Evolutionary conservation across 2,329 filamentous ascomycete species (phyloP), one percentile per base, ranked within the genome.

Genomic region (Endothia cerciana): DNA sequence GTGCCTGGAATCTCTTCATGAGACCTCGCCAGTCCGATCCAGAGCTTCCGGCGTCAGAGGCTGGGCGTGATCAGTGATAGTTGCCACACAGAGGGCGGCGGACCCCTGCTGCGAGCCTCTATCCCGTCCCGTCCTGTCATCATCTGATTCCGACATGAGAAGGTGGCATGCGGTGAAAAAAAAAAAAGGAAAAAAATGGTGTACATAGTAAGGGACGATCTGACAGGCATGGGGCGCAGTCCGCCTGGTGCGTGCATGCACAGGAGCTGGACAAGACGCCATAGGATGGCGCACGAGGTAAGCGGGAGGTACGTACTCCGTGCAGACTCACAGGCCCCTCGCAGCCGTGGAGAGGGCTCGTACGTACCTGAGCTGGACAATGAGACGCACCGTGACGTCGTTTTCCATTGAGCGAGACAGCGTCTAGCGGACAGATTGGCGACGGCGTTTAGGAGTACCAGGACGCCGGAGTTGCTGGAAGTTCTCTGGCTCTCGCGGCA

Each of bases 151-250:
- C 40, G 53, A 53, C 61, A 56, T 53, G 30, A 61, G 43, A 57
- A 61, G 62, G 62, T 67, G 62, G 51, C 40, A 62, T 58, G 62
- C 65, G 47, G 41, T 51, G 36, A 64, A 60, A 57, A n/a, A n/a
- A n/a, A n/a, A n/a, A n/a, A n/a, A n/a, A n/a, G n/a, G n/a, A n/a
- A n/a, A n/a, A 47, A 61, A 25, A 56, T 49, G 57, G 51, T 65
- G 47, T 51, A 51, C 47, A 51, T 30, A 15, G 45, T 40, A 53
- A 65, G 53, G 63, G 65, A 60, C 45, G 30, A 49, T 65, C 65
- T 67, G 65, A 67, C 65, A 64, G 63, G 65, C 59, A 60, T 40
- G 59, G 43, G 65, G 65, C 65, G 65, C 65, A 67, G 65, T 57
- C 61, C 25, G 36, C 58, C 33, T 62, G 45, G 63, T 61, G 63